Evolutionary conservation across 1,284 basidiomycete species (phyloP), one percentile per base, ranked within the genome.

Genomic region (Trichosporon coremiiforme): DNA sequence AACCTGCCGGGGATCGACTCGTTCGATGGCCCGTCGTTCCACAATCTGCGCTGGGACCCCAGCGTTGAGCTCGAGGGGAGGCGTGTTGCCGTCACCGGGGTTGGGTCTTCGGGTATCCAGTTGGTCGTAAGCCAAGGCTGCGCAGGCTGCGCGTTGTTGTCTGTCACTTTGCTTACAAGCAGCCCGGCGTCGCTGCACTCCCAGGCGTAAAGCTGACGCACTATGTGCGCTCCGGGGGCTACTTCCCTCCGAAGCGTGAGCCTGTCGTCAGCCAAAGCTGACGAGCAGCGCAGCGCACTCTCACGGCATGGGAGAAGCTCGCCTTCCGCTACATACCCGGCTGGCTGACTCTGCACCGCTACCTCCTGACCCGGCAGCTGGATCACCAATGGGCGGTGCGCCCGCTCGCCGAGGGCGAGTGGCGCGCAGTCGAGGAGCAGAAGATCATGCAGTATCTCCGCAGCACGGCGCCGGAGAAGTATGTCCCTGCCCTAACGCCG

Each of bases 11-110:
- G 81, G 0, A 70, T 77, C 31, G 75, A 80, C 7, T 64, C 63
- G 4, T 84, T 83, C 74, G 73, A 80, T 31, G 83, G 83, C 3
- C 36, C 64, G 10, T 74, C 76, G 35, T 78, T 80, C 36, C 83
- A 84, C 69, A 80, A 78, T 25, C 76, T 78, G 15, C 64, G 74
- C 10, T 84, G 82, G 82, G 70, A 79, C 22, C 66, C 70, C 41
- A 72, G 72, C 13, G 71, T 72, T 2, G 29, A 64, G 17, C 35
- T 72, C 0, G 29, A 10, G 13, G 66, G 66, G 8, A 65, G 38
- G 31, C 68, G 62, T 4, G 31, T 68, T 31, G 64, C 64, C 15
- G 57, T 72, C 20, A 35, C 71, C 35, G 66, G 71, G 45, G 60
- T 50, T 63, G 68, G 64, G 33, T 70, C 68, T 10, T 53, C 68